Evolutionary conservation across 495 filamentous ascomycete species (phyloP), one percentile per base, ranked within the genome.

Genomic region (Lasiosphaeria hispida): DNA sequence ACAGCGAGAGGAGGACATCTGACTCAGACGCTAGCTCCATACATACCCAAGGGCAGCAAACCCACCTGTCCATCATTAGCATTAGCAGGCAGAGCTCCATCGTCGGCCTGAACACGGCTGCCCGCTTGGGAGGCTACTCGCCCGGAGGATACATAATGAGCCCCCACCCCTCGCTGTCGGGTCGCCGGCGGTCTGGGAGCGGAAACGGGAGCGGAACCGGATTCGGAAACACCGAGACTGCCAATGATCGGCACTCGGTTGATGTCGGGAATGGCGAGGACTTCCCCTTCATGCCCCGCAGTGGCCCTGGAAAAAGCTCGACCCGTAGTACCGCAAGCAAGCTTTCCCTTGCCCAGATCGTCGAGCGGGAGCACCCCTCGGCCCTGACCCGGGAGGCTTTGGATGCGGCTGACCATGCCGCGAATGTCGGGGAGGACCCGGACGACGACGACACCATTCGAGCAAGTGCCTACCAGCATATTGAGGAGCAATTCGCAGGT

Each of bases 91-190:
- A 82, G 11, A 88, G 83, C 62, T 91, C 88, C 6, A 85, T 90
- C 57, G 74, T 86, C 17, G 85, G 85, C 49, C 77, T 83, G 39
- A 91, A 90, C 69, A 82, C 63, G 42, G 72, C 83, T 36, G 87
- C 85, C 13, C 77, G 87, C 36, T 79, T 80, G 40, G 88, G 86
- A 37, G 88, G 87, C 38, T 92, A 89, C 71, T 89, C 87, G 19
- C 86, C 88, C 1, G 77, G 69, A 14, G 83, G 76, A n/a, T 87
- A 81, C 58, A 67, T 87, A 48, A 80, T 85, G 63, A 92, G 86
- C 30, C 85, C 86, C 10, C 80, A 81, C 38, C 76, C 79, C 36
- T 91, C 87, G 9, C 72, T 87, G 42, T 71, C 79, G 10, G 84
- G 82, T 33, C 81, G 83, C 37, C 75, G 82, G 45, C 81, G 85